Percentiles rank a stretch among this genome's conserved stretches.
These are phyloP conservation scores for Cordia subcordata DNA, from an alignment of 257 asterid genomes.

Conservation along the genomic window DNA sequence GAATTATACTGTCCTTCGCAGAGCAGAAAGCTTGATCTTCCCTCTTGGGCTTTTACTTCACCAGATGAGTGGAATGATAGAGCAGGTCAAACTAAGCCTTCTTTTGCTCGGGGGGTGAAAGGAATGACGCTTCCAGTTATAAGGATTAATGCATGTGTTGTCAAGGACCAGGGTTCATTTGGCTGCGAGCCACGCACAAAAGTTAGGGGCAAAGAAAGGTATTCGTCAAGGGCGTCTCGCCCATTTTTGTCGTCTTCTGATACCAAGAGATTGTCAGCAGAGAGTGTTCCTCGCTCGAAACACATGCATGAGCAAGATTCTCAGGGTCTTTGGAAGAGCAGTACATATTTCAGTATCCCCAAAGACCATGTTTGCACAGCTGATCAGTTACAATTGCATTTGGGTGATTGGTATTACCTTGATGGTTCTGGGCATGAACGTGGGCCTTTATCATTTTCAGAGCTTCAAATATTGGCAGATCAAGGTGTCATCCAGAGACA, in stretches of 20 bases:
- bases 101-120: constrained; percentile 51
- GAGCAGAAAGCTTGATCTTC: constrained; percentile 78
- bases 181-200: constrained; percentile 71
- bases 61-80: constrained; percentile 83
- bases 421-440: constrained; percentile 98
- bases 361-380: constrained; percentile 65
- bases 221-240: constrained; percentile 52
- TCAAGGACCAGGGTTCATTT: constrained; percentile 82
- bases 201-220: constrained; percentile 68
- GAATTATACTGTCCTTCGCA: constrained; percentile 69
- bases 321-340: constrained; percentile 44
- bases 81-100: constrained; percentile 43
- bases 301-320: constrained; percentile 54
- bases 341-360: constrained; percentile 33
- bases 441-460: constrained; percentile 79
- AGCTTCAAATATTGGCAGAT: constrained; percentile 78
- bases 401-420: constrained; percentile 93
- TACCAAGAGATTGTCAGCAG: constrained; percentile 66
- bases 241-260: constrained; percentile 50
- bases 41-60: constrained; percentile 81
- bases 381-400: constrained; percentile 64
- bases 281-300: constrained; percentile 39
- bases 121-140: constrained; percentile 88
- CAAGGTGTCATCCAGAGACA: constrained; percentile 71
- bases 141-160: constrained; percentile 98